phyloP scores from a whole-genome alignment of 2,329 filamentous ascomycete genomes.

The Ambrosiella beaveri region DNA sequence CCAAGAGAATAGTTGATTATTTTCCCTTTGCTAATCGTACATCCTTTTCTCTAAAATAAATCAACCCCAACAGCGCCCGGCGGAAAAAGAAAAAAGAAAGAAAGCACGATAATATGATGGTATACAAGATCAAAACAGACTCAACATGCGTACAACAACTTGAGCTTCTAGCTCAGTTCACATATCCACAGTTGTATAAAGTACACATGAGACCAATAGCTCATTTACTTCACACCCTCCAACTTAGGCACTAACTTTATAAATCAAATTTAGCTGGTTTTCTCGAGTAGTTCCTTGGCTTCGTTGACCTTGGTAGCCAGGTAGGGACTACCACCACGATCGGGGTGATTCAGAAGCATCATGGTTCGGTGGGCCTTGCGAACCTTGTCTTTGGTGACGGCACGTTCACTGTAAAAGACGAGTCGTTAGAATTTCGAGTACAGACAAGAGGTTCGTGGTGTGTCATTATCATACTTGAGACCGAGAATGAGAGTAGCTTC shows the following conservation, averaged over 20 bases:
- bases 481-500: slow-evolving; percentile 85
- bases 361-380: slow-evolving; percentile 88
- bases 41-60: neutral
- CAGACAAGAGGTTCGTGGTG: neutral
- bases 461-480: slow-evolving; percentile 48
- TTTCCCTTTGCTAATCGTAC: neutral
- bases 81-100: neutral
- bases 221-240: neutral
- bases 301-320: slow-evolving; percentile 97
- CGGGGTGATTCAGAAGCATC: slow-evolving; percentile 96
- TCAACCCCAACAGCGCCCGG: neutral
- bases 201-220: slow-evolving; percentile 7
- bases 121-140: slow-evolving; percentile 7
- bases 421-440: neutral
- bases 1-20: too few species aligned
- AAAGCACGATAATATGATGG: slow-evolving; percentile 2
- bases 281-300: slow-evolving; percentile 90
- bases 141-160: neutral
- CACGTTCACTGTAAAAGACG: slow-evolving; percentile 49
- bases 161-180: neutral
- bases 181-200: slow-evolving; percentile 3
- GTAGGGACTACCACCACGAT: slow-evolving; percentile 91
- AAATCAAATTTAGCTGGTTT: slow-evolving; percentile 26
- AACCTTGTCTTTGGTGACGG: slow-evolving; percentile 78
- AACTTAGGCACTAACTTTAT: neutral